A percentile compares a stretch with the other conserved stretches of the same genome.
Conservation (phyloP, 108 stramenopile genomes). For the Nitzschia sp. region DNA sequence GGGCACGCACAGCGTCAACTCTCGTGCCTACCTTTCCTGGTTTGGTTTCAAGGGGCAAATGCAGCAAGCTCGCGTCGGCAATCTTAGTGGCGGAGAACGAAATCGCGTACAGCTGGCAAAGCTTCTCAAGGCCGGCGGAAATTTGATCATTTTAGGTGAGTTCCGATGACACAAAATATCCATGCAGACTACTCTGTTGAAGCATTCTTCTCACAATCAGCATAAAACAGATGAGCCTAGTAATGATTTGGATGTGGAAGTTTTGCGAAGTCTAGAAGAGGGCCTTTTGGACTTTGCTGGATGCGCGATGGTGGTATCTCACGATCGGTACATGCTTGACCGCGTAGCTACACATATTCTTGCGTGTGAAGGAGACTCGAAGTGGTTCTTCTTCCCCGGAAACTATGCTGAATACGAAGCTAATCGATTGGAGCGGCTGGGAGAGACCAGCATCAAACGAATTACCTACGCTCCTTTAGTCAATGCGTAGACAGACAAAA, state of each 20-base stretch:
- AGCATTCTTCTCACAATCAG: too few species aligned
- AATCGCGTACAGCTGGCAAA: constrained; percentile 94
- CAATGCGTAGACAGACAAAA: constrained; percentile 49
- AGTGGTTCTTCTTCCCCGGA: constrained; percentile 83
- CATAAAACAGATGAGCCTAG: constrained; percentile 97
- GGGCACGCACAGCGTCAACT: constrained; percentile 73
- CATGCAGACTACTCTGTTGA: constrained; percentile 5
- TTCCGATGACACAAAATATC: too few species aligned
- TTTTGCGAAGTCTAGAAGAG: constrained; percentile 88
- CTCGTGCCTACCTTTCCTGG: constrained; percentile 88
- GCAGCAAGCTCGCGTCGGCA: constrained; percentile 86
- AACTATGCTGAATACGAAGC: constrained; percentile 91
- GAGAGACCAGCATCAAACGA: constrained; percentile 79
- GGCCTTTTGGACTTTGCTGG: constrained; percentile 92
- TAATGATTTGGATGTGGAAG: constrained; percentile 87
- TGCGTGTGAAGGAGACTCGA: constrained; percentile 93
- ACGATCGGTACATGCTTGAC: constrained; percentile 97
- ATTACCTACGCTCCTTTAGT: constrained; percentile 88
- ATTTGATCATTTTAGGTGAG: constrained; percentile 38
- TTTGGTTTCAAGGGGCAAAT: constrained; percentile 90
- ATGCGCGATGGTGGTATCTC: constrained; percentile 91
- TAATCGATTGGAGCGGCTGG: constrained; percentile 67
- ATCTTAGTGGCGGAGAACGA: constrained; percentile 91
- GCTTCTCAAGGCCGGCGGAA: constrained; percentile 84
- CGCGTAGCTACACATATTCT: constrained; percentile 91